Percentiles rank a stretch among this genome's conserved stretches.
Evolutionary conservation across 1,139 yeast genomes (phyloP).

Genomic region (Groenewaldozyma auringiensis): DNA sequence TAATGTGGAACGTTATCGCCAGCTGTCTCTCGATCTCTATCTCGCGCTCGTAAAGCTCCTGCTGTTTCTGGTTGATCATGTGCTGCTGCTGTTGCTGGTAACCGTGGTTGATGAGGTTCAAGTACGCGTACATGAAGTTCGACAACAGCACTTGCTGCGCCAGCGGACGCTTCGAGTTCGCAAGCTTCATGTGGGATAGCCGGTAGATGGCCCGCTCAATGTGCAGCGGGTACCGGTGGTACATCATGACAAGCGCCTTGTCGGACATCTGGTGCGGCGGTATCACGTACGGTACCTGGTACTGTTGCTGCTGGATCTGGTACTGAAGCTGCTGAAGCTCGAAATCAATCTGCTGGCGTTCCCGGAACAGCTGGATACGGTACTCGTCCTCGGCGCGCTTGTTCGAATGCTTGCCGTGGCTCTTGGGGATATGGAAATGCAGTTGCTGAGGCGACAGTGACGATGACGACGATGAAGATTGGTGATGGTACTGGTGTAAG

Average conservation of each 20-base stretch:
- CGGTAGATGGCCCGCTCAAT: constrained; percentile 94
- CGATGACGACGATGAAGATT: constrained; percentile 1
- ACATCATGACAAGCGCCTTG: constrained; percentile 32
- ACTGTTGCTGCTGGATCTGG: constrained; percentile 17
- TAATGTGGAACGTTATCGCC: constrained; percentile 8
- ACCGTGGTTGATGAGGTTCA: constrained; percentile 82
- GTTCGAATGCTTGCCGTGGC: neutral
- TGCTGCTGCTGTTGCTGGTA: constrained; percentile 33
- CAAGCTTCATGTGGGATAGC: constrained; percentile 82
- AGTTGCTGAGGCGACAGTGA: constrained; percentile 5
- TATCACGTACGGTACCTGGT: constrained; percentile 30
- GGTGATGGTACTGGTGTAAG: constrained; percentile 4
- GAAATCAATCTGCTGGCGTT: constrained; percentile 4
- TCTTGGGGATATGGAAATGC: constrained; percentile 7
- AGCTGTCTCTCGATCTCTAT: constrained; percentile 7
- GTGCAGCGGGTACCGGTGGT: constrained; percentile 75
- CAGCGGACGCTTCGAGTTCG: constrained; percentile 85
- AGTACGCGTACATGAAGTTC: constrained; percentile 94
- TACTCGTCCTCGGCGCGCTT: constrained; percentile 2
- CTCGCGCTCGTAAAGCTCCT: constrained; percentile 12
- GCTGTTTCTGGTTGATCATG: constrained; percentile 20
- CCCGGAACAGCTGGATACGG: neutral
- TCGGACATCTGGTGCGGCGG: constrained; percentile 34
- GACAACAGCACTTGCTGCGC: constrained; percentile 87
- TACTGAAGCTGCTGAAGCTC: constrained; percentile 10